Evolutionary conservation across 345 rosid species (phyloP), one percentile per base, ranked within the genome.

Genomic region (thale cress (Arabidopsis thaliana)): DNA sequence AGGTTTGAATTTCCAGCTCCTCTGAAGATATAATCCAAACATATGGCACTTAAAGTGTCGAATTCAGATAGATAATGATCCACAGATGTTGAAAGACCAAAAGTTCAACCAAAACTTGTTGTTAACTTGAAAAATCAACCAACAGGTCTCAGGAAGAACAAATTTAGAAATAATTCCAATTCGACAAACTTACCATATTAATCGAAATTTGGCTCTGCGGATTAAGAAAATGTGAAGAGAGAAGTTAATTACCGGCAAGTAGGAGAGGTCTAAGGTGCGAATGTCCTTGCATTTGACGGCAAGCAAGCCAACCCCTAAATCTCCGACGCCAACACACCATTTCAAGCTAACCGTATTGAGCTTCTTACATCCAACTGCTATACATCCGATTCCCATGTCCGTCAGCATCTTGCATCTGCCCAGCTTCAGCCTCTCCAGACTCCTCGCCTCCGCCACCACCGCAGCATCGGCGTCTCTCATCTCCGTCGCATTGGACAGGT

Each of bases 311-410:
- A 84, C 83, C 53, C 85, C 87, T 73, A 82, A 80, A 80, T 84
- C 87, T 56, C 73, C 81, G 40, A 84, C 70, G n/a, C 82, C 76
- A 7, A 84, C 71, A 45, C 87, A 84, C 85, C 87, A 84, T 62
- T 82, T 82, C 79, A 84, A 69, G 82, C 83, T 65, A 22, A 84
- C 81, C n/a, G 52, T 51, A 41, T 20, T 82, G 7, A 84, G 59
- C 78, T 80, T 84, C 71, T 76, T 60, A 37, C 87, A 84, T 3
- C 85, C 85, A 20, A 83, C 84, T 1, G 85, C 87, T 10, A 84
- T 78, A 11, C 87, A 82, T 42, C 85, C 85, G 13, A 84, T 84
- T 42, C 85, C 87, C 85, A 84, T 80, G 56, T 84, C 87, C 25
- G 87, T 82, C 16, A 84, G 59, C 72, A 65, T 22, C 79, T 84